Conservation (phyloP, 1,284 basidiomycete genomes). For the Austroboletus rostrupii region DNA sequence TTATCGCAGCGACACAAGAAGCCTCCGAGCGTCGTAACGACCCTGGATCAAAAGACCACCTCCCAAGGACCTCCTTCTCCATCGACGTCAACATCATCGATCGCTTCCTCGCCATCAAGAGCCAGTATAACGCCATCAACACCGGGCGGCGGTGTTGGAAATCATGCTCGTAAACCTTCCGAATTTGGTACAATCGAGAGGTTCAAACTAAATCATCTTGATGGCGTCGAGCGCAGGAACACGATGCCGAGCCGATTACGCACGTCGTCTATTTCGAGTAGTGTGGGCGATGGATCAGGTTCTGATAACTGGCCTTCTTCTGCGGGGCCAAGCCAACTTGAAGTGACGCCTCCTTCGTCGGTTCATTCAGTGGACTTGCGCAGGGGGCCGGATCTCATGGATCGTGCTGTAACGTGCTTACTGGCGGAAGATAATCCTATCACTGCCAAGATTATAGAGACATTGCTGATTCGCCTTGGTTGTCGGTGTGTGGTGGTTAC, state of each 20-base stretch:
- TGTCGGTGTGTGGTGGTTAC: constrained; percentile 92
- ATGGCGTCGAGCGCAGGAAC: constrained; percentile 72
- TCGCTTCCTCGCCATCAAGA: constrained; percentile 87
- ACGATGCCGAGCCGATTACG: constrained; percentile 86
- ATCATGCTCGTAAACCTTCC: constrained; percentile 77
- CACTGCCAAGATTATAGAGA: constrained; percentile 94
- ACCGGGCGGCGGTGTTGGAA: constrained; percentile 50
- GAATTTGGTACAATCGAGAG: constrained; percentile 83
- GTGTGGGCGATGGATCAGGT: constrained; percentile 69
- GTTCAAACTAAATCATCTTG: constrained; percentile 77
- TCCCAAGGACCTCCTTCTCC: constrained; percentile 80
- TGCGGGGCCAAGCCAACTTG: constrained; percentile 50
- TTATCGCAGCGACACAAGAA: constrained; percentile 73
- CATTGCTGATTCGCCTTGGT: constrained; percentile 85
- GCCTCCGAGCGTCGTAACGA: constrained; percentile 71
- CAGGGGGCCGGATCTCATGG: constrained; percentile 65
- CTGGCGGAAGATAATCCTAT: constrained; percentile 98
- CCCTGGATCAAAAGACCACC: constrained; percentile 55
- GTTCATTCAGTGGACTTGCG: constrained; percentile 74
- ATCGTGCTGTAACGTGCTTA: constrained; percentile 84
- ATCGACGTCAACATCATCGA: constrained; percentile 88
- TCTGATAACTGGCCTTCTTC: constrained; percentile 72
- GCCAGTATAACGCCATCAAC: constrained; percentile 68
- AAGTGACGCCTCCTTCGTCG: constrained; percentile 69
- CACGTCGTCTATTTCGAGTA: constrained; percentile 79